phyloP scores from a whole-genome alignment of 1,284 basidiomycete genomes.

The Cryptococcus jaspeensis region DNA sequence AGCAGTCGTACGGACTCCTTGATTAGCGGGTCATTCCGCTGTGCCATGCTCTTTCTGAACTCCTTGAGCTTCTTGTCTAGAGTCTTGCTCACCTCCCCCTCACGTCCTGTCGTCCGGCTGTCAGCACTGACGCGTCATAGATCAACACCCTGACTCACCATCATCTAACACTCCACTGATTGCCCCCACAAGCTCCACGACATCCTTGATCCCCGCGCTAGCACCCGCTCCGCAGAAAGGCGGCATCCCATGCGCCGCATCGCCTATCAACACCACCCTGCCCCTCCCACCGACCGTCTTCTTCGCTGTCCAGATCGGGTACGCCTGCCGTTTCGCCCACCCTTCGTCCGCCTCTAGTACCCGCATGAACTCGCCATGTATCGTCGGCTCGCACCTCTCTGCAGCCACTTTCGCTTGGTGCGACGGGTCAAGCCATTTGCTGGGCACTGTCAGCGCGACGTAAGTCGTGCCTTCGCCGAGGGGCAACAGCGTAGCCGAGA shows the following conservation, averaged over 20 bases:
- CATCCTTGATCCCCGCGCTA: conserved; percentile 22
- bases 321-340: conserved; percentile 1
- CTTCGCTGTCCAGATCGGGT: conserved; percentile 10
- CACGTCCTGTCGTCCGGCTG: no score
- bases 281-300: conserved; percentile 14
- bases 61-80: conserved; percentile 10
- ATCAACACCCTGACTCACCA: neutral
- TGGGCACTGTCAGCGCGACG: conserved; percentile 21
- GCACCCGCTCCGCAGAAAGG: conserved; percentile 30
- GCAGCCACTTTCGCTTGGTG: neutral
- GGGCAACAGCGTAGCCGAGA: conserved; percentile 18
- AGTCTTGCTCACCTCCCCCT: neutral
- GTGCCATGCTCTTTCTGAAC: conserved; percentile 2
- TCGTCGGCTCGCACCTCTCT: neutral
- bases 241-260: conserved; percentile 24
- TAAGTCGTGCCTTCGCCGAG: conserved; percentile 5
- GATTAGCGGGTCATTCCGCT: conserved; percentile 18
- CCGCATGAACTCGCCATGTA: conserved; percentile 4
- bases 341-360: conserved; percentile 13
- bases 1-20: conserved; percentile 9
- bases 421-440: conserved; percentile 4
- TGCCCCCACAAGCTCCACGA: conserved; percentile 12
- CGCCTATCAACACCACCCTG: conserved; percentile 20
- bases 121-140: neutral
- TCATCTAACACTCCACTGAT: neutral